Evolutionary conservation across 768 basidiomycete species (phyloP), one percentile per base, ranked within the genome.

Genomic region (Imleria badia): DNA sequence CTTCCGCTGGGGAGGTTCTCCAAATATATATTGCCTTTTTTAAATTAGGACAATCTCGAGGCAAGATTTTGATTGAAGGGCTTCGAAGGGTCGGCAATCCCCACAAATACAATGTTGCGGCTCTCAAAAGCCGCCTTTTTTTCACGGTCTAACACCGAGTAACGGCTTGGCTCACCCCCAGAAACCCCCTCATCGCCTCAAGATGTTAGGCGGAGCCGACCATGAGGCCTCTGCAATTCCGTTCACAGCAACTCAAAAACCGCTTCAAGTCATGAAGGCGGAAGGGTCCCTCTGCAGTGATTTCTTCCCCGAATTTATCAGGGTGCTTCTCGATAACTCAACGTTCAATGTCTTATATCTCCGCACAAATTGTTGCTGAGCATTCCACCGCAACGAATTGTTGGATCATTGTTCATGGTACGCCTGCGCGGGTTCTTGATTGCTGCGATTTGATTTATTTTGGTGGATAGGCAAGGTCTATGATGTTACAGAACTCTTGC

Each of bases 381-480:
- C 81, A 85, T 60, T 79, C 77, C 59, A 73, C 69, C 35, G 67
- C 83, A 19, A 79, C 85, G 43, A 82, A 79, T 59, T 85, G 85
- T 58, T 89, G 87, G 87, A 87, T 92, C 54, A 87, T 92, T 59
- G 84, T 92, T 1, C 88, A 91, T 59, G 86, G 89, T 85, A 52
- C 49, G 75, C 46, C n/a, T 39, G 31, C 40, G 29, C 48, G 31
- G 33, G 31, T 22, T 20, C 30, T 39, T 49, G 36, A 77, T 79
- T 33, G 75, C 77, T 17, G 52, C 74, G 45, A 81, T 81, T 60
- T 79, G 67, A 79, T 34, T 78, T 85, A 43, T 81, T 78, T 61
- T 83, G 84, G 60, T 86, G 85, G 83, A 87, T 46, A 85, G 87
- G 83, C 58, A 82, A 85, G 41, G 85, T 84, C 3, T 90, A 89